Base-by-base conservation (phyloP, 1,284 basidiomycete genomes). In the Ustilago vetiveriae region DNA sequence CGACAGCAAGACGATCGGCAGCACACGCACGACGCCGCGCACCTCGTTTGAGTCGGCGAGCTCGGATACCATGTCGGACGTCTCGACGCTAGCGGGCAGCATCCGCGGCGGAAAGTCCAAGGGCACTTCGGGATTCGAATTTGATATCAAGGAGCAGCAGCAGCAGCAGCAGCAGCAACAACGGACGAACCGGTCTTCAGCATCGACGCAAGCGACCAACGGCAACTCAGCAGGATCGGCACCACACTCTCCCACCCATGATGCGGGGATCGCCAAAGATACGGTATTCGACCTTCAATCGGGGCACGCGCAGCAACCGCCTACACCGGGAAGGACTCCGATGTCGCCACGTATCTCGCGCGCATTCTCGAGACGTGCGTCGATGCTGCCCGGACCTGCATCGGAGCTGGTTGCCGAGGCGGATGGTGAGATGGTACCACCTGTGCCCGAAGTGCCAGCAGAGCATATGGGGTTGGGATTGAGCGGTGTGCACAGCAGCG, bases 271-370 rank as follows among this genome's bases (percentile, higher is more conserved):
- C 23, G 71, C 67, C n/a, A 57, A 56, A 43, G 75, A 79, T 26
- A 68, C 75, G 11, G 60, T 69, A 4, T 79, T 79, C 32, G 77
- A 79, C 37, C 64, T 79, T 32, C 77, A 79, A 24, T 68, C 63
- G n/a, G 56, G 59, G 19, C 66, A 69, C 17, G 59, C 70, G 1
- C 58, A 69, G 11, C 58, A 58, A 4, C 66, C 45, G 10, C 68
- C 63, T 0, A 62, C 54, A 17, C 56, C 54, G 4, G 68, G 60
- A 13, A 36, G 46, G 11, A 51, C 48, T 26, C 67, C 63, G 13
- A 57, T 53, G 26, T 71, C 73, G 21, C 67, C 64, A 2, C 67
- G 75, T 8, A 49, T 79, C 13, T 73, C 72, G 19, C 44, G 60
- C 14, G 75, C 77, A 5, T 79, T 79, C 41, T 74, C 75, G 7